Percentiles rank a stretch among this genome's conserved stretches.
Conservation (phyloP, 2,329 filamentous ascomycete species). For the Colletotrichum sansevieriae region DNA sequence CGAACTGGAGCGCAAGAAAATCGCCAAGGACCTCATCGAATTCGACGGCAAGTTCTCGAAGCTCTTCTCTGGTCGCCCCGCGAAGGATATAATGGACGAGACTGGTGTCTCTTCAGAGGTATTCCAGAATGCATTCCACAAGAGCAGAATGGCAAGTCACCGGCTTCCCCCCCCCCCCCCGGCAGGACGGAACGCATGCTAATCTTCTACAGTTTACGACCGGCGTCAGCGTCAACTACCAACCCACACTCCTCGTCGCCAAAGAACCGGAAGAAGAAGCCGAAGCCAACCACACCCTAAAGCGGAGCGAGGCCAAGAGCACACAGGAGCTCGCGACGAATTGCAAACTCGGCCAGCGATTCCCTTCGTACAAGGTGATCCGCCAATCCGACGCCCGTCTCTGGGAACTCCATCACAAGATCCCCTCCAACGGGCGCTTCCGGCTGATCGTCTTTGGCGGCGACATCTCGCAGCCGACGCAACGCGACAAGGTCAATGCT, state of each 20-base stretch:
- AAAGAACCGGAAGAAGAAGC: slow-evolving; percentile 58
- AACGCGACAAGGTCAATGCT: slow-evolving; percentile 58
- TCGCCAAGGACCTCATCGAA: slow-evolving; percentile 70
- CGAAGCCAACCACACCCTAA: slow-evolving; percentile 53
- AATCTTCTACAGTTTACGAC: slow-evolving; percentile 39
- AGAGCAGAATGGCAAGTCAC: slow-evolving; percentile 59
- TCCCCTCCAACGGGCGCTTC: slow-evolving; percentile 70
- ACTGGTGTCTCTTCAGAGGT: slow-evolving; percentile 72
- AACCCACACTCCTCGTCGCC: slow-evolving; percentile 66
- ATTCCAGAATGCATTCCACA: slow-evolving; percentile 72
- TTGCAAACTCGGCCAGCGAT: slow-evolving; percentile 67
- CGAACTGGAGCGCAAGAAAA: slow-evolving; percentile 64
- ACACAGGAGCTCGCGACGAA: slow-evolving; percentile 59
- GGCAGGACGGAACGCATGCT: background rate
- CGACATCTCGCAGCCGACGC: slow-evolving; percentile 60
- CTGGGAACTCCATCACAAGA: slow-evolving; percentile 70
- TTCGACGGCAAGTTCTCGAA: slow-evolving; percentile 71
- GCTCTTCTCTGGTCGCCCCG: slow-evolving; percentile 68
- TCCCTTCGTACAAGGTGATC: slow-evolving; percentile 70
- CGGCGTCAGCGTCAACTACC: slow-evolving; percentile 66
- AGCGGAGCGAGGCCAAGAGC: slow-evolving; percentile 50
- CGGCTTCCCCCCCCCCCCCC: too few relatives aligned
- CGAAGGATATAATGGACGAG: slow-evolving; percentile 70
- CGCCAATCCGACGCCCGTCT: slow-evolving; percentile 68
- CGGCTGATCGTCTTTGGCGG: slow-evolving; percentile 73